phyloP scores from a whole-genome alignment of 2,329 filamentous ascomycete species.

The Dissoconium aciculare region DNA sequence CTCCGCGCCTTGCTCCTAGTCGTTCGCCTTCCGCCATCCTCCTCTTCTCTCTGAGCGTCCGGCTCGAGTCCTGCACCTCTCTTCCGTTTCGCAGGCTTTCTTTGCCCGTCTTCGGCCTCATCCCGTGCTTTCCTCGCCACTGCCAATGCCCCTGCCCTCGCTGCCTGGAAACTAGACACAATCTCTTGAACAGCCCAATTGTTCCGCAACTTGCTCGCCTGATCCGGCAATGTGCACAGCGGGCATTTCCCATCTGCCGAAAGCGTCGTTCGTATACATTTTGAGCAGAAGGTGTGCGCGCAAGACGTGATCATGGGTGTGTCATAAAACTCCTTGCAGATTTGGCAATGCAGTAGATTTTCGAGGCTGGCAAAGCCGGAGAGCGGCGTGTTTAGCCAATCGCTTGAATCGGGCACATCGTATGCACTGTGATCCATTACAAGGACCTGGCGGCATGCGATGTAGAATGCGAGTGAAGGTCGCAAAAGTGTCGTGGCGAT shows the following conservation, averaged over 20 bases:
- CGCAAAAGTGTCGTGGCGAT: no score
- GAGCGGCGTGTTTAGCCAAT: constrained; percentile 63
- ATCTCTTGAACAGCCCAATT: constrained; percentile 79
- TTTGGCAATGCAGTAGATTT: constrained; percentile 76
- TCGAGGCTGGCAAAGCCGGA: constrained; percentile 57
- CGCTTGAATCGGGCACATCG: constrained; percentile 59
- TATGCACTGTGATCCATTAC: constrained; percentile 12
- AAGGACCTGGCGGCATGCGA: no score
- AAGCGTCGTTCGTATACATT: constrained; percentile 81
- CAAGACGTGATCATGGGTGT: constrained; percentile 93
- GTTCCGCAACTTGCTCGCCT: constrained; percentile 68
- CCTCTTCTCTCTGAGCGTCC: constrained; percentile 15
- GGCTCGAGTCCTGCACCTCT: constrained; percentile 21
- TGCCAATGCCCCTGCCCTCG: constrained; percentile 46
- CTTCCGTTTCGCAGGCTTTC: constrained; percentile 38
- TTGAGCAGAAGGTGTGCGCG: constrained; percentile 88
- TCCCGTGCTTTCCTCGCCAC: constrained; percentile 37
- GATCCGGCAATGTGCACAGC: constrained; percentile 60
- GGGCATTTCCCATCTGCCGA: constrained; percentile 77
- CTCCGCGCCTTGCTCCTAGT: constrained; percentile 25
- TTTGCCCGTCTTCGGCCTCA: constrained; percentile 7
- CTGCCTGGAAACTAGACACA: constrained; percentile 59
- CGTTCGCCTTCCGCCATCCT: constrained; percentile 17
- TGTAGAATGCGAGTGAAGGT: no score
- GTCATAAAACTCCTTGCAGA: constrained; percentile 94